Evolutionary conservation across 176 grass and related monocot species (phyloP).

Genomic region (Oryza meyeriana): DNA sequence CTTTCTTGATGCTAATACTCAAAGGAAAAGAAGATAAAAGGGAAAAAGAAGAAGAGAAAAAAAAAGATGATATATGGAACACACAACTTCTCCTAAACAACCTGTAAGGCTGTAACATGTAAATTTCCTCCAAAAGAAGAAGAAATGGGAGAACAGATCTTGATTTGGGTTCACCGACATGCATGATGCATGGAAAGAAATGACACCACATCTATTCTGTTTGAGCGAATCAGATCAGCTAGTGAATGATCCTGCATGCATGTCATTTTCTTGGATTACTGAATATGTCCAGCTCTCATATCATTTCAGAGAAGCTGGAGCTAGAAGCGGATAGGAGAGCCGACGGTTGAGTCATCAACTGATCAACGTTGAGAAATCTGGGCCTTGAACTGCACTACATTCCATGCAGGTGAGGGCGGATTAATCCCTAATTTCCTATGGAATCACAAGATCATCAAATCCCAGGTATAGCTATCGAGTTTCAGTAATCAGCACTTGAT

Average conservation of each 20-base stretch:
- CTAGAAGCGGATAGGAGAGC: background rate
- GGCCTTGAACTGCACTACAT: background rate
- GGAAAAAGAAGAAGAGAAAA: background rate
- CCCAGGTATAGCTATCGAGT: background rate
- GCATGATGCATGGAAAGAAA: background rate
- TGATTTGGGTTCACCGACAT: background rate
- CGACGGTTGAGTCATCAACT: background rate
- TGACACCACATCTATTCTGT: background rate
- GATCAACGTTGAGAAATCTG: background rate
- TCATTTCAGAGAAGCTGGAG: background rate
- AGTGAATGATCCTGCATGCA: background rate
- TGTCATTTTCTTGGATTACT: background rate
- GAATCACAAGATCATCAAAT: background rate
- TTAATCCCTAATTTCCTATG: background rate
- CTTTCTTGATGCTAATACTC: background rate
- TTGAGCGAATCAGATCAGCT: background rate
- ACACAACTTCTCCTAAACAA: background rate
- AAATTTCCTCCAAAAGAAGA: background rate
- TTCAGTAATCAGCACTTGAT: too few relatives aligned
- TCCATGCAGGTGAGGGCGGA: background rate
- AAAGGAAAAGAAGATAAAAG: background rate
- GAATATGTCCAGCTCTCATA: background rate
- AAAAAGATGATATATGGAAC: background rate
- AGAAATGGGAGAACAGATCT: background rate
- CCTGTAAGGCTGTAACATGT: background rate